These are phyloP conservation scores for Cutaneotrichosporon cutaneum DNA, from an alignment of 1,284 basidiomycete genomes.

Conservation along the genomic window DNA sequence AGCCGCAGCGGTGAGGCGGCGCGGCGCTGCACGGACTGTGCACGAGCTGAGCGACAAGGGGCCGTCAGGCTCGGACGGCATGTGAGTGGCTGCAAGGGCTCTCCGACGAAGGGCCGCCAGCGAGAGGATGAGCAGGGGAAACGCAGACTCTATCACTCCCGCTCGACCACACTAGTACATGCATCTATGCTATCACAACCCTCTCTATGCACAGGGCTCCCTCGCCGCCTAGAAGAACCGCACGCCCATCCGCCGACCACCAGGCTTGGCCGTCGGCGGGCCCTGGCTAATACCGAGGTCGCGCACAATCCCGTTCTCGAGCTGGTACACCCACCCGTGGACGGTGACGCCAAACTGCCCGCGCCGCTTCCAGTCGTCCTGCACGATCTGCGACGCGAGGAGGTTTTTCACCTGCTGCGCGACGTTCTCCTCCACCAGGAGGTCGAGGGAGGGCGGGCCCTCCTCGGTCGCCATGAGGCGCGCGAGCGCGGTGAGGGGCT, in stretches of 20 bases:
- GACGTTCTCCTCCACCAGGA: conserved; percentile 47
- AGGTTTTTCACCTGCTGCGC: conserved; percentile 48
- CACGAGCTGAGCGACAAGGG: too few species aligned
- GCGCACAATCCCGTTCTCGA: conserved; percentile 48
- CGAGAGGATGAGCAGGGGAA: too few species aligned
- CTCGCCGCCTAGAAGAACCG: conserved; percentile 10
- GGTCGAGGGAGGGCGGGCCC: conserved; percentile 44
- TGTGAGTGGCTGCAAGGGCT: too few species aligned
- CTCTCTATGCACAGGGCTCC: background rate
- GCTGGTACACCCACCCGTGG: conserved; percentile 52
- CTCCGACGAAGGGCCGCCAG: too few species aligned
- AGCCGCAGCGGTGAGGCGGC: too few species aligned
- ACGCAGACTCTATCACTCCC: background rate
- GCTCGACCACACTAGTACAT: background rate
- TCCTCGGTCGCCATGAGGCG: conserved; percentile 37
- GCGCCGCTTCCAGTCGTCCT: conserved; percentile 45
- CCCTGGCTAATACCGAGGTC: conserved; percentile 46
- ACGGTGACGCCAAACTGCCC: conserved; percentile 44
- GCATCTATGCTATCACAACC: background rate
- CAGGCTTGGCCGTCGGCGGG: conserved; percentile 36
- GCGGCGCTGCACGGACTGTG: too few species aligned
- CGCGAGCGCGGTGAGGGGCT: conserved; percentile 42
- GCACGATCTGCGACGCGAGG: conserved; percentile 39
- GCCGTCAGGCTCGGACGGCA: too few species aligned
- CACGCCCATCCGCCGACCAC: conserved; percentile 17